phyloP scores from a whole-genome alignment of 306 rosid genomes.

The Castanea mollissima region DNA sequence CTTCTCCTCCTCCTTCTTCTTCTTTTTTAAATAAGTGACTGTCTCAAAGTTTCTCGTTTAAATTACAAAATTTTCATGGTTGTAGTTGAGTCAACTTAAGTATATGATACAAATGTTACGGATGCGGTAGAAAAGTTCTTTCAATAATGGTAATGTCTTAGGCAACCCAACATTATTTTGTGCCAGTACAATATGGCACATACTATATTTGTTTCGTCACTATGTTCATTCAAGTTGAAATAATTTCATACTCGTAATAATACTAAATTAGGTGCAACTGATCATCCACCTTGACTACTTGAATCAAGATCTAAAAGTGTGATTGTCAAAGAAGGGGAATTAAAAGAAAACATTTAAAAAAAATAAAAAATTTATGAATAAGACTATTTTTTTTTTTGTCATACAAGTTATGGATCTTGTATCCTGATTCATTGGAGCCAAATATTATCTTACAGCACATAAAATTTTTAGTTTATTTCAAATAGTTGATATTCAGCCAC shows the following conservation, averaged over 20 bases:
- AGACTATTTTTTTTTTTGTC: neutral
- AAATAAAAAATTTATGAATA: too few species aligned
- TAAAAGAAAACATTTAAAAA: neutral
- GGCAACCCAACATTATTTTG: too few species aligned
- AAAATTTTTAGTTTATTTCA: neutral
- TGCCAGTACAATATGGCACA: neutral
- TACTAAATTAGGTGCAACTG: neutral
- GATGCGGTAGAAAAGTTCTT: neutral
- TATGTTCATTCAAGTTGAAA: neutral
- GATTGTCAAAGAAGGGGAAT: neutral
- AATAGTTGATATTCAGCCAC: too few species aligned
- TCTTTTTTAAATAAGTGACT: too few species aligned
- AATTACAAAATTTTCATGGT: neutral
- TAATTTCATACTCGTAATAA: neutral
- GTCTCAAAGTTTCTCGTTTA: neutral
- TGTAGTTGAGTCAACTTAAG: neutral
- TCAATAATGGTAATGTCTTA: neutral
- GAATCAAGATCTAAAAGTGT: neutral
- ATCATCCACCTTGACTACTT: neutral
- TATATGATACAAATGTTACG: neutral
- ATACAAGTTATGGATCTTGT: neutral
- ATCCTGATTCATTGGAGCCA: neutral
- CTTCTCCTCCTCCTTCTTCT: too few species aligned
- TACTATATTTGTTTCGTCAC: neutral
- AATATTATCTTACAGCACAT: neutral